Evolutionary conservation across 2,329 filamentous ascomycete species (phyloP), one percentile per base, ranked within the genome.

Genomic region (Xylariaceae sp.): DNA sequence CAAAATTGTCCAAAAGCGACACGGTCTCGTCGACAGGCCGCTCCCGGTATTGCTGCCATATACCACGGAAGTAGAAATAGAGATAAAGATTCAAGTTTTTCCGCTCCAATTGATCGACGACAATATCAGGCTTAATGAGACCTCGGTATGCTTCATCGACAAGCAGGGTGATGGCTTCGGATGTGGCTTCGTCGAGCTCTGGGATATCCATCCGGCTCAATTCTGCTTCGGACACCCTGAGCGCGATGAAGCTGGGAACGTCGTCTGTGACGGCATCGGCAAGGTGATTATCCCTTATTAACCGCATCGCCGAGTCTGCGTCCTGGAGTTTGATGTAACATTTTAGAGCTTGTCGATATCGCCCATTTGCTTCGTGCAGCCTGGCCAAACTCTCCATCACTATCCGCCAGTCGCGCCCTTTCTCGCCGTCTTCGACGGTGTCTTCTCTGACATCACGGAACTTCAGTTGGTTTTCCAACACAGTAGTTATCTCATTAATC

Each of bases 311-410:
- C 9, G 89, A 88, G 69, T 98, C 92, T 0, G 92, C 93, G 74
- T 99, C 91, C 69, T 97, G 92, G 2, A 98, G 82, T 60, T 85
- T 87, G 69, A 99, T 96, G 70, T 96, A 96, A 73, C 89, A 95
- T 67, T 85, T 88, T 44, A 99, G 77, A 1, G 96, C 93, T 69
- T 98, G 92, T 52, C 89, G 83, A 61, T 90, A 87, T 54, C 90
- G 87, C 0, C 91, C 90, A 63, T 88, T 89, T 7, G 90, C 89
- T 53, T 97, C 85, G 69, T 93, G 91, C 16, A 99, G 79, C 68
- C 88, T 91, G 0, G 91, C 93, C 37, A 99, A 79, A 56, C 89
- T 87, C 68, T 93, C 91, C 76, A 92, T 87, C n/a, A 99, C 82
- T 56, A 96, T 89, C 20, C 86, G 85, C 93, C 93, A 98, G 68